Conservation (phyloP, 2,329 filamentous ascomycete genomes). For the Aspergillus pseudonomiae region DNA sequence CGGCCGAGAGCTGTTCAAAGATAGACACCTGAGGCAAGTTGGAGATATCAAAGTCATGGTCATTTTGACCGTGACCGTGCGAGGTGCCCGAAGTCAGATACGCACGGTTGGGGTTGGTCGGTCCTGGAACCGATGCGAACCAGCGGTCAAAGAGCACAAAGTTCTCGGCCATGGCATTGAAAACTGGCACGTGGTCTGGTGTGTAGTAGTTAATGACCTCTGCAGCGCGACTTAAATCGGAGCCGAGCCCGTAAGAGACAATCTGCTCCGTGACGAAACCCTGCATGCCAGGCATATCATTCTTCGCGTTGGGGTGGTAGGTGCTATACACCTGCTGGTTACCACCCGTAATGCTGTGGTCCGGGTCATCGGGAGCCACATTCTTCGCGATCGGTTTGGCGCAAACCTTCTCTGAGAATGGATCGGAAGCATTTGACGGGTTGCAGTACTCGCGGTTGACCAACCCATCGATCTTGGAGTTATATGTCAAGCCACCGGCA, state of each 20-base stretch:
- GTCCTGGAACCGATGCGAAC: constrained; percentile 46
- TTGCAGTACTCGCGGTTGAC: constrained; percentile 42
- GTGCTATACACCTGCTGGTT: constrained; percentile 48
- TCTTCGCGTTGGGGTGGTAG: constrained; percentile 35
- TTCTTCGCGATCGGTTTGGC: constrained; percentile 41
- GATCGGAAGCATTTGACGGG: constrained; percentile 36
- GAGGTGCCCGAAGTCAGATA: constrained; percentile 46
- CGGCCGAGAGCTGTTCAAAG: constrained; percentile 46
- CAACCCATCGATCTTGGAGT: constrained; percentile 39
- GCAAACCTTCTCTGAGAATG: constrained; percentile 36
- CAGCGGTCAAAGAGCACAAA: constrained; percentile 50
- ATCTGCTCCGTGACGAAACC: constrained; percentile 50
- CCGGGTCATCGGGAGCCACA: constrained; percentile 47
- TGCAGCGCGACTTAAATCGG: constrained; percentile 40
- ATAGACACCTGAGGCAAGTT: constrained; percentile 43
- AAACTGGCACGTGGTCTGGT: constrained; percentile 45
- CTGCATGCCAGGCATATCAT: constrained; percentile 36
- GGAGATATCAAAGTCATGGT: constrained; percentile 37
- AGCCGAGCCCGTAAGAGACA: constrained; percentile 35
- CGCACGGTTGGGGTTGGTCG: constrained; percentile 44
- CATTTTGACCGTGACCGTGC: constrained; percentile 43
- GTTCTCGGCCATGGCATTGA: constrained; percentile 46
- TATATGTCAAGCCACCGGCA: constrained; percentile 45
- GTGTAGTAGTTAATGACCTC: constrained; percentile 51
- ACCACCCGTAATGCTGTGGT: constrained; percentile 47